Evolutionary conservation across 768 basidiomycete genomes (phyloP).

Genomic region (Pulveroboletus sp.): DNA sequence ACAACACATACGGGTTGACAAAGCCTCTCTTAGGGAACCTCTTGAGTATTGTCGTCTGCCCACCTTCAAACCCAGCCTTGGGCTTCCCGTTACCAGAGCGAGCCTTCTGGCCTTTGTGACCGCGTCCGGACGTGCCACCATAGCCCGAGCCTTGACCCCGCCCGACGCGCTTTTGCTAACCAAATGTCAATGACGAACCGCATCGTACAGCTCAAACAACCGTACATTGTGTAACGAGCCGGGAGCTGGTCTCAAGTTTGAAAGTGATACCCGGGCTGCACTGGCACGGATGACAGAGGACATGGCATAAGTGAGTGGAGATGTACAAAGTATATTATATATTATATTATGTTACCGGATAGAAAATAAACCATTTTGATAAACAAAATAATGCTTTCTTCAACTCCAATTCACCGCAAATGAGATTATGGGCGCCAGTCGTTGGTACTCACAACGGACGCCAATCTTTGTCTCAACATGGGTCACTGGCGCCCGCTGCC

Average conservation of each 20-base stretch:
- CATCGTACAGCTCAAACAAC: not conserved
- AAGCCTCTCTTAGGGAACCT: constrained; percentile 93
- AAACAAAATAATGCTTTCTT: not conserved
- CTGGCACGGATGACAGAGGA: constrained; percentile 33
- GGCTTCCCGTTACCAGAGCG: constrained; percentile 84
- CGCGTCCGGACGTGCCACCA: constrained; percentile 89
- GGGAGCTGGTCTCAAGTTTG: constrained; percentile 65
- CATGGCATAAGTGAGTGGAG: constrained; percentile 21
- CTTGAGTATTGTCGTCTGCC: constrained; percentile 90
- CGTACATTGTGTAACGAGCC: constrained; percentile 66
- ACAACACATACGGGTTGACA: constrained; percentile 71
- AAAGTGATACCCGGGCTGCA: constrained; percentile 49
- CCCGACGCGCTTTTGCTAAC: constrained; percentile 90
- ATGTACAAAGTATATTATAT: not conserved
- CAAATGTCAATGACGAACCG: constrained; percentile 6
- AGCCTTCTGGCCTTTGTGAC: constrained; percentile 94
- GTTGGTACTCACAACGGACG: not conserved
- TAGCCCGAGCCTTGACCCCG: constrained; percentile 88
- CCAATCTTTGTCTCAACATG: too few species aligned
- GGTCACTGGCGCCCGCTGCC: too few species aligned
- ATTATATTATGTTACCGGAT: not conserved
- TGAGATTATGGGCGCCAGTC: not conserved
- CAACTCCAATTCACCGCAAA: not conserved
- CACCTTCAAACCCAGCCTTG: constrained; percentile 87
- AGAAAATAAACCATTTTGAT: not conserved